Percentiles rank a stretch among this genome's conserved stretches.
Evolutionary conservation across 176 grass and related monocot genomes (phyloP).

Genomic region (Aechmea fasciata): DNA sequence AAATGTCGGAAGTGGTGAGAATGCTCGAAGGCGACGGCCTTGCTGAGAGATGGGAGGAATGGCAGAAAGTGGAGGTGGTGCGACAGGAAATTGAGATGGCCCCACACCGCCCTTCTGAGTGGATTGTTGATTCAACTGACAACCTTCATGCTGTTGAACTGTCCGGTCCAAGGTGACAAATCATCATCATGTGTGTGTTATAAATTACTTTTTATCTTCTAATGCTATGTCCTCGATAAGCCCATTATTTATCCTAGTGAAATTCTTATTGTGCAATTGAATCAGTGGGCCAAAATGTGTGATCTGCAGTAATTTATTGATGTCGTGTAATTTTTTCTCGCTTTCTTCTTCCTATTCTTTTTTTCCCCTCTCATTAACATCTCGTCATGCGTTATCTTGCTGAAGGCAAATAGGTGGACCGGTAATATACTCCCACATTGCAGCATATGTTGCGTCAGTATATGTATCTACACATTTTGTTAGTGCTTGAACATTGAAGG

Average conservation of each 20-base stretch:
- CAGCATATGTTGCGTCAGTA: too few relatives aligned
- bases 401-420: background rate
- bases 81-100: constrained; percentile 46
- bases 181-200: background rate
- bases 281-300: constrained; percentile 17
- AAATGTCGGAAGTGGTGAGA: constrained; percentile 73
- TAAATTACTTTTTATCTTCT: constrained; percentile 25
- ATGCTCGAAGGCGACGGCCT: constrained; percentile 78
- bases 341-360: constrained; percentile 4
- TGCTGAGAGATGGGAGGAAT: constrained; percentile 68
- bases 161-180: constrained; percentile 50
- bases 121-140: constrained; percentile 53
- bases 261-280: constrained; percentile 51
- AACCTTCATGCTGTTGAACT: constrained; percentile 41
- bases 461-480: too few relatives aligned
- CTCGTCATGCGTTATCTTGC: background rate
- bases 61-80: constrained; percentile 71
- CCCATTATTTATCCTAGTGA: constrained; percentile 18
- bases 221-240: constrained; percentile 18
- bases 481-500: too few relatives aligned
- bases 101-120: constrained; percentile 35
- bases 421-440: too few relatives aligned
- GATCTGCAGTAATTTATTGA: background rate
- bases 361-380: background rate
- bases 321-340: constrained; percentile 24